Evolutionary conservation across 2,329 filamentous ascomycete genomes (phyloP).

Genomic region (Monilinia fructicola): DNA sequence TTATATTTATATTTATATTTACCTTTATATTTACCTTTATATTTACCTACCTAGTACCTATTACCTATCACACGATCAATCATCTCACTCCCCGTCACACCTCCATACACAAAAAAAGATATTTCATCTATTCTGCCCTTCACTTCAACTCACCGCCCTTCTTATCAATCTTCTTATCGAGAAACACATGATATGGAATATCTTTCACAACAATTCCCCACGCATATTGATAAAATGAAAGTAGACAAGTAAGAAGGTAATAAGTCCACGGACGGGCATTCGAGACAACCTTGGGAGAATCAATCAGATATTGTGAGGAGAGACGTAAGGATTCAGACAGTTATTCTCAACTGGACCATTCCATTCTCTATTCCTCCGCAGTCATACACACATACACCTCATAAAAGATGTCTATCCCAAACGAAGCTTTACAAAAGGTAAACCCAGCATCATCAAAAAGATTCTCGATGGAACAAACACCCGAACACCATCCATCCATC

Average conservation of each 20-base stretch:
- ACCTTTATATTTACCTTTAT: no score
- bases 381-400: background rate
- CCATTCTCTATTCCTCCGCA: no score
- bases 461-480: background rate
- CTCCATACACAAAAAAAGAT: no score
- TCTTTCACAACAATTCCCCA: slow-evolving; percentile 7
- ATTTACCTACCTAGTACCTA: no score
- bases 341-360: background rate
- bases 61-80: no score
- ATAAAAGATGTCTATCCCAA: slow-evolving; percentile 80
- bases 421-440: slow-evolving; percentile 92
- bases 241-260: background rate
- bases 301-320: background rate
- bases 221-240: background rate
- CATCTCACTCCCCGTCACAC: no score
- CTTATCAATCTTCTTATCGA: slow-evolving; percentile 6
- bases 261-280: no score
- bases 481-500: no score
- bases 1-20: no score
- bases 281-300: no score
- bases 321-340: background rate
- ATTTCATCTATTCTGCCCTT: background rate
- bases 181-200: slow-evolving; percentile 23
- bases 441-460: background rate
- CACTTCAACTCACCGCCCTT: background rate